Conservation (phyloP, 225 moss, liverwort and hornwort genomes). For the Thuidium tamariscinum region DNA sequence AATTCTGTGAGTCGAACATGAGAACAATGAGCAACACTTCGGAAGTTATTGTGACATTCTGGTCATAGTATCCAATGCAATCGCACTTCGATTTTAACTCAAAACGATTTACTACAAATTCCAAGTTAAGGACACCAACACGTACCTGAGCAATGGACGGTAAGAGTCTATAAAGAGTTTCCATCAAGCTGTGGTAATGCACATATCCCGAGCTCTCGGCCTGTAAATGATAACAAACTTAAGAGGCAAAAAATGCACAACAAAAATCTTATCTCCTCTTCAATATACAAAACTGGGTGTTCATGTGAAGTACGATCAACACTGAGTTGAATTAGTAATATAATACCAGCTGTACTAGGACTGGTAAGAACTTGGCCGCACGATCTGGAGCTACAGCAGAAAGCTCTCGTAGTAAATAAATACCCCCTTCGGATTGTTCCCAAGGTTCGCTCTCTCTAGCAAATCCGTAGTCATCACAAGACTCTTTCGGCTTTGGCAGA, state of each 20-base stretch:
- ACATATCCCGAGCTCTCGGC: constrained; percentile 51
- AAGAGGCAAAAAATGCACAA: background rate
- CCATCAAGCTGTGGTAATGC: constrained; percentile 60
- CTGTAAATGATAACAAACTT: constrained; percentile 15
- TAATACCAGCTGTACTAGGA: constrained; percentile 48
- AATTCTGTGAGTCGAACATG: constrained; percentile 36
- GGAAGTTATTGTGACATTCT: background rate
- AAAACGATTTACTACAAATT: background rate
- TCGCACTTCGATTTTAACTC: background rate
- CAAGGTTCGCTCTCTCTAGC: constrained; percentile 41
- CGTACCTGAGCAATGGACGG: constrained; percentile 70
- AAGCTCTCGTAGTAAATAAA: constrained; percentile 65
- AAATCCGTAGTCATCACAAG: constrained; percentile 36
- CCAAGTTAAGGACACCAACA: background rate
- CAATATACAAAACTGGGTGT: background rate
- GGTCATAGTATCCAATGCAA: background rate
- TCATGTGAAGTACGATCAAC: background rate
- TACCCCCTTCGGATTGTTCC: constrained; percentile 66
- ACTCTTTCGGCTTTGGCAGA: constrained; percentile 6
- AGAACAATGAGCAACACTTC: background rate
- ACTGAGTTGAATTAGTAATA: background rate
- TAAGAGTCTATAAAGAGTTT: constrained; percentile 65
- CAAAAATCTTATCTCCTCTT: background rate
- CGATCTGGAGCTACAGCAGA: constrained; percentile 62
- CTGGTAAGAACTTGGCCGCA: constrained; percentile 54